A percentile compares a stretch with the other conserved stretches of the same genome.
These are phyloP conservation scores for Acanthamoeba healyi DNA, from an alignment of 208 protist genomes.

Conservation along the genomic window DNA sequence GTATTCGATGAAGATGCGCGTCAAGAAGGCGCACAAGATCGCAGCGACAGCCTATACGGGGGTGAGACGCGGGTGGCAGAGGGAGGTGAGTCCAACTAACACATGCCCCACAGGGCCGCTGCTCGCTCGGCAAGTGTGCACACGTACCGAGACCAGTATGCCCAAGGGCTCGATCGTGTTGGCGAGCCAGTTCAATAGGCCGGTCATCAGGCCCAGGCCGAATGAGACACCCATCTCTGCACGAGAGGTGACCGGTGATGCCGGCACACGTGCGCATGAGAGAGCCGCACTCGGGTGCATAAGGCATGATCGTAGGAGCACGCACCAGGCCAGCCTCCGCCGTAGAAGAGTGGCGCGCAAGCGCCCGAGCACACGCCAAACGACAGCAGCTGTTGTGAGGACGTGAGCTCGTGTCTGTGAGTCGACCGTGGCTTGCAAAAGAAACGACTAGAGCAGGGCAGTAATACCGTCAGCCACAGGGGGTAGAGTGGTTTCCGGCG, in stretches of 20 bases:
- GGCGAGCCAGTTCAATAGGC: background rate
- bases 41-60: slow-evolving; percentile 25
- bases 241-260: too few species aligned
- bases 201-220: slow-evolving; percentile 1
- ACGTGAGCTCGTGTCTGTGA: background rate
- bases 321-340: slow-evolving; percentile 33
- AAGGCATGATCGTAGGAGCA: too few species aligned
- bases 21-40: slow-evolving; percentile 38
- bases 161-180: slow-evolving; percentile 2
- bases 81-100: too few species aligned
- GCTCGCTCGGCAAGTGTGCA: too few species aligned
- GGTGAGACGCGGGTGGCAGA: too few species aligned
- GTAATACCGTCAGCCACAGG: slow-evolving; percentile 2
- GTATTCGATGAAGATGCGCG: slow-evolving; percentile 49
- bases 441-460: background rate
- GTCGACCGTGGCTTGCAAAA: background rate
- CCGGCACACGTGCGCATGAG: background rate
- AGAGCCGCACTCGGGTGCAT: background rate
- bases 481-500: slow-evolving; percentile 54
- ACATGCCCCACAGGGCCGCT: too few species aligned
- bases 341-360: slow-evolving; percentile 29
- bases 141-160: slow-evolving; percentile 5
- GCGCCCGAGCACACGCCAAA: slow-evolving; percentile 23
- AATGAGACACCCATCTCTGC: slow-evolving; percentile 8
- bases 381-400: background rate